Percentiles rank a stretch among this genome's conserved stretches.
Conservation (phyloP, 2,329 filamentous ascomycete species). For the Cladosporium sp. region DNA sequence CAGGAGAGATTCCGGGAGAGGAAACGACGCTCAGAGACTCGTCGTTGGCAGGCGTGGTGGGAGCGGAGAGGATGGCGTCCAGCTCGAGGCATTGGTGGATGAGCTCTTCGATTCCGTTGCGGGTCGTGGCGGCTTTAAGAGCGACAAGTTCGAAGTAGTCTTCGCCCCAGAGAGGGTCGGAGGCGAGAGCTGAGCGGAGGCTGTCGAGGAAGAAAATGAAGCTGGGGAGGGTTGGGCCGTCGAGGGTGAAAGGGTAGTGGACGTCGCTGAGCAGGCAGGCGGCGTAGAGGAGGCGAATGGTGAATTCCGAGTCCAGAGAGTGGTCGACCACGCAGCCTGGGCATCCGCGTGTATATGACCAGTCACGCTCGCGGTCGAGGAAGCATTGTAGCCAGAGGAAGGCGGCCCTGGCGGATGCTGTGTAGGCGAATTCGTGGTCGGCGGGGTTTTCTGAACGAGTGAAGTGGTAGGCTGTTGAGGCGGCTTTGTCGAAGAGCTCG, state of each 20-base stretch:
- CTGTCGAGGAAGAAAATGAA: conserved; percentile 40
- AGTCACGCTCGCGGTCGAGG: conserved; percentile 51
- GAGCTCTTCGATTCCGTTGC: conserved; percentile 41
- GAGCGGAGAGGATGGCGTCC: conserved; percentile 28
- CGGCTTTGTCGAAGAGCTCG: conserved; percentile 52
- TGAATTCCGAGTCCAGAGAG: conserved; percentile 43
- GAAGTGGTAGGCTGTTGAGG: conserved; percentile 46
- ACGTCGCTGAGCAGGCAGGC: conserved; percentile 43
- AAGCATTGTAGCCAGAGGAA: conserved; percentile 58
- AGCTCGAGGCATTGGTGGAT: conserved; percentile 44
- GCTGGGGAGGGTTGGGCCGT: conserved; percentile 31
- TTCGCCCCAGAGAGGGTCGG: conserved; percentile 43
- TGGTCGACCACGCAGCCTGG: conserved; percentile 45
- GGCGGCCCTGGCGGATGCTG: conserved; percentile 51
- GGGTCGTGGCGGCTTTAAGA: conserved; percentile 39
- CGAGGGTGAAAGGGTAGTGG: conserved; percentile 32
- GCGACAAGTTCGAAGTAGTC: conserved; percentile 41
- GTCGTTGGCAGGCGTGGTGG: conserved; percentile 19
- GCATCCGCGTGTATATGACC: conserved; percentile 53
- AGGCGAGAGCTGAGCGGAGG: conserved; percentile 35
- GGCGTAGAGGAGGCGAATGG: conserved; percentile 44
- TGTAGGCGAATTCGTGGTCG: conserved; percentile 55
- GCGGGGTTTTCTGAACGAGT: conserved; percentile 45
- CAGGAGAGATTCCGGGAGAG: conserved; percentile 15
- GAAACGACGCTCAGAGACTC: neutral